phyloP scores from a whole-genome alignment of 768 basidiomycete species.

The Termitomyces sp. region DNA sequence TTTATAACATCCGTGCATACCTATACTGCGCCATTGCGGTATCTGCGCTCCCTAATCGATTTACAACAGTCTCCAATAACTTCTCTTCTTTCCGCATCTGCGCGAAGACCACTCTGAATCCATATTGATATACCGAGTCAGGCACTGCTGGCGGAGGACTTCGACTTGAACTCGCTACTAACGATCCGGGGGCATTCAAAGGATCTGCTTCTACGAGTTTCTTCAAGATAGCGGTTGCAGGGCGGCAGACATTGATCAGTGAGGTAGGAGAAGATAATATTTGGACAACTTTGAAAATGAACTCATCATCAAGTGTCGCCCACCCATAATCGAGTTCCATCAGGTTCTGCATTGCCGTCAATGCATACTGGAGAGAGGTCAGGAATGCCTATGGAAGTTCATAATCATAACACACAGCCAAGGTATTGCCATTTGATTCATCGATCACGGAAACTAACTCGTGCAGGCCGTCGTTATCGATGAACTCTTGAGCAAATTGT shows the following conservation, averaged over 20 bases:
- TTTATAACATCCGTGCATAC: slow-evolving; percentile 26
- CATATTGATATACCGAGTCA: slow-evolving; percentile 76
- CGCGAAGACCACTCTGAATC: slow-evolving; percentile 78
- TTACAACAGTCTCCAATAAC: slow-evolving; percentile 79
- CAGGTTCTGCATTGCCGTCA: slow-evolving; percentile 80
- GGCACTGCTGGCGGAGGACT: slow-evolving; percentile 45
- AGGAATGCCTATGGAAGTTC: not conserved
- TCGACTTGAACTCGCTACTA: slow-evolving; percentile 56
- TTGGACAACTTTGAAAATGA: slow-evolving; percentile 74
- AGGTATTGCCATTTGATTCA: slow-evolving; percentile 68
- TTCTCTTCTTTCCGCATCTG: slow-evolving; percentile 72
- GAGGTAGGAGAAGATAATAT: slow-evolving; percentile 71
- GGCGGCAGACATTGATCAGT: slow-evolving; percentile 85
- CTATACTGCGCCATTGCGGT: slow-evolving; percentile 83
- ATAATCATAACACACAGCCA: slow-evolving; percentile 53
- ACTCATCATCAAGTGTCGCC: slow-evolving; percentile 62
- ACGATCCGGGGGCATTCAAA: slow-evolving; percentile 52
- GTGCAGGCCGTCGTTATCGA: slow-evolving; percentile 62
- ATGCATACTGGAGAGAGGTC: slow-evolving; percentile 55
- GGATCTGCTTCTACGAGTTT: slow-evolving; percentile 87
- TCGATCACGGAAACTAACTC: slow-evolving; percentile 70
- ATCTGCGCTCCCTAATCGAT: slow-evolving; percentile 72
- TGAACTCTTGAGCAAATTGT: slow-evolving; percentile 74
- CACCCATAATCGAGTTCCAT: slow-evolving; percentile 87
- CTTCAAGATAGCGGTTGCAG: slow-evolving; percentile 86